Evolutionary conservation across 306 rosid genomes (phyloP).

Genomic region (Calophaca sinica): DNA sequence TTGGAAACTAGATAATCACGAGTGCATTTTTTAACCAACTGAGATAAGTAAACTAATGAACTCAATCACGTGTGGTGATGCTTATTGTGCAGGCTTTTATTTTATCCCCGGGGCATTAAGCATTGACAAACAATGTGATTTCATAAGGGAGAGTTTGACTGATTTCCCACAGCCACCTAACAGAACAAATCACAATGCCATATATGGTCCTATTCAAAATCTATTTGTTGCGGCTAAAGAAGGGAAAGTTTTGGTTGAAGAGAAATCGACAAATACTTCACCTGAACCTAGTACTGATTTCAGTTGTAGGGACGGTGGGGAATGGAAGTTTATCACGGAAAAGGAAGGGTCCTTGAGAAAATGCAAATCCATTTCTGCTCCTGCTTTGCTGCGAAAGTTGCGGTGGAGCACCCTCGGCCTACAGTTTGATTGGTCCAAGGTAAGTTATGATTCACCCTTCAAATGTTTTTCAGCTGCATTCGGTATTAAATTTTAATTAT

Average conservation of each 20-base stretch:
- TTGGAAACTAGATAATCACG: constrained; percentile 10
- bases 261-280: constrained; percentile 38
- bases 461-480: constrained; percentile 8
- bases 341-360: constrained; percentile 45
- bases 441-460: constrained; percentile 40
- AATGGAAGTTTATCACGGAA: constrained; percentile 65
- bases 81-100: constrained; percentile 67
- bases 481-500: not conserved
- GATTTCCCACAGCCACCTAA: constrained; percentile 92
- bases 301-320: constrained; percentile 35
- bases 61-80: not conserved
- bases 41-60: constrained; percentile 18
- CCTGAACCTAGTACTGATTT: constrained; percentile 47
- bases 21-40: constrained; percentile 2
- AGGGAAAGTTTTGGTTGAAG: constrained; percentile 63
- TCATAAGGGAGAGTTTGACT: constrained; percentile 78
- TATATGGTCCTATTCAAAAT: constrained; percentile 71
- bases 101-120: constrained; percentile 78
- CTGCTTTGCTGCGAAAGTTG: constrained; percentile 72
- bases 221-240: constrained; percentile 70
- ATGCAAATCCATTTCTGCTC: constrained; percentile 66
- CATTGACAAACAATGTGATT: constrained; percentile 71
- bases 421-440: constrained; percentile 97
- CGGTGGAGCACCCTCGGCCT: constrained; percentile 98
- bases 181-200: constrained; percentile 91